These are phyloP conservation scores for Globisporangium splendens DNA, from an alignment of 352 stramenopile genomes.

Conservation along the genomic window DNA sequence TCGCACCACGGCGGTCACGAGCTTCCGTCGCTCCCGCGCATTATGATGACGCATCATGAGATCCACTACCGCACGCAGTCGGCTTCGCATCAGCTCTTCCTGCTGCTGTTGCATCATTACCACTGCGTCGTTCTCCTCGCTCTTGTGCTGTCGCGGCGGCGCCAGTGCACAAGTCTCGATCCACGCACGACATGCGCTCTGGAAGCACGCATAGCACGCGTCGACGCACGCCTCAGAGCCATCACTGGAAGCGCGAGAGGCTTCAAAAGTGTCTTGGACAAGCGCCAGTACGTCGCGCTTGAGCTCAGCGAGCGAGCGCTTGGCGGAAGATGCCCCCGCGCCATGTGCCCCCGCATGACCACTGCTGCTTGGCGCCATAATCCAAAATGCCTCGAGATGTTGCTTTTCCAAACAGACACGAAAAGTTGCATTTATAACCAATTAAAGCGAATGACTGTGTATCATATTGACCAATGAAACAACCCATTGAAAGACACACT, in stretches of 20 bases:
- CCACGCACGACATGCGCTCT: neutral
- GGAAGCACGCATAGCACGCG: constrained; percentile 2
- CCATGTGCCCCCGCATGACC: neutral
- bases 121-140: neutral
- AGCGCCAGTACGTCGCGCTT: constrained; percentile 21
- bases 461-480: no score
- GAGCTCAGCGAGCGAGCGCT: constrained; percentile 11
- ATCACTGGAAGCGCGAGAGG: neutral
- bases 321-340: no score
- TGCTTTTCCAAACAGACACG: neutral
- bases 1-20: constrained; percentile 4
- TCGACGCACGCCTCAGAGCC: neutral
- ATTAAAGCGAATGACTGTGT: no score
- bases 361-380: constrained; percentile 2
- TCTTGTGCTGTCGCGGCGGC: neutral
- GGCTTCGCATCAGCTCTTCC: neutral
- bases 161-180: neutral
- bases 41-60: neutral
- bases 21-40: neutral
- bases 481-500: neutral
- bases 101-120: neutral
- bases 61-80: constrained; percentile 1
- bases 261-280: constrained; percentile 5
- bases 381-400: neutral
- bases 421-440: no score